phyloP scores from a whole-genome alignment of 2,329 filamentous ascomycete species.

The Blumeria hordei region DNA sequence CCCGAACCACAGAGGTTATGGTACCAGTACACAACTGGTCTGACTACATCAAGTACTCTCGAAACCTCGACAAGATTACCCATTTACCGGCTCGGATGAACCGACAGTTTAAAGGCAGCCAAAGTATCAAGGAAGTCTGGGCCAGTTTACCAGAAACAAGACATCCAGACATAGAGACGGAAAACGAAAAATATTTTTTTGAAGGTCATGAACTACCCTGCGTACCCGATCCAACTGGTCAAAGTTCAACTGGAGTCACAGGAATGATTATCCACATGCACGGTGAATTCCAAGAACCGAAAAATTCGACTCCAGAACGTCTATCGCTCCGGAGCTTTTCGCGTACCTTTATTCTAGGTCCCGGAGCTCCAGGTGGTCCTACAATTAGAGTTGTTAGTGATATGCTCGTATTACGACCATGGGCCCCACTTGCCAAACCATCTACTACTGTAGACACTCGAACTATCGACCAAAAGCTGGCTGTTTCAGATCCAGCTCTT shows the following conservation, averaged over 20 bases:
- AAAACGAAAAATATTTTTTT: conserved; percentile 53
- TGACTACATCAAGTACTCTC: conserved; percentile 50
- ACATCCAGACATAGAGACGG: conserved; percentile 45
- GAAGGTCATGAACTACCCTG: conserved; percentile 56
- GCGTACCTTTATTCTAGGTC: conserved; percentile 55
- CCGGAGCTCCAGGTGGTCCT: conserved; percentile 33
- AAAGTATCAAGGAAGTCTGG: conserved; percentile 45
- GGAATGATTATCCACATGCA: conserved; percentile 60
- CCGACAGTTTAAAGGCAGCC: conserved; percentile 38
- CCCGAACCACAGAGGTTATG: conserved; percentile 21
- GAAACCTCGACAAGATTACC: conserved; percentile 51
- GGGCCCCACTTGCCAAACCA: conserved; percentile 22
- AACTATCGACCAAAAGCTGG: not conserved
- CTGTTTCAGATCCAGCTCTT: conserved; percentile 3
- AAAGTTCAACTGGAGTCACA: conserved; percentile 41
- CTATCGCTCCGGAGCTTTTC: conserved; percentile 56
- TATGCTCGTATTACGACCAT: conserved; percentile 49
- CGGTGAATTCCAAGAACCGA: conserved; percentile 60
- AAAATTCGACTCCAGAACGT: conserved; percentile 24
- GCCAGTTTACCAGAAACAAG: conserved; percentile 43
- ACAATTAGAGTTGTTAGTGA: conserved; percentile 56
- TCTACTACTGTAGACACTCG: not conserved
- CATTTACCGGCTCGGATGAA: conserved; percentile 34
- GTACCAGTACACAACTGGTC: conserved; percentile 36
- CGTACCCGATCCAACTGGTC: conserved; percentile 42